phyloP scores from a whole-genome alignment of 805 yeast genomes.

The Barnettozyma botsteinii region DNA sequence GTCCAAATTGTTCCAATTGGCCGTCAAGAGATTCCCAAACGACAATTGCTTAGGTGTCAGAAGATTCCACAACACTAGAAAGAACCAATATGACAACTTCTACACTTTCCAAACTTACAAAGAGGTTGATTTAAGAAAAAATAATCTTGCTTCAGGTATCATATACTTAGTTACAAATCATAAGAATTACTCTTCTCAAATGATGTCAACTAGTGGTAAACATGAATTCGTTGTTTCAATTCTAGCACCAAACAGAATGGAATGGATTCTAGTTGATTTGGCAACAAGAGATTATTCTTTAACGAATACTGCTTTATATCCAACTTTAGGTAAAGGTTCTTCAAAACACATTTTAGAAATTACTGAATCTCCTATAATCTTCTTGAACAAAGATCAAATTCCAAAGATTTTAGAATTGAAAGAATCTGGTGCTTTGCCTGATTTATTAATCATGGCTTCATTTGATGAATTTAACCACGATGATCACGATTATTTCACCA shows the following conservation, averaged over 20 bases:
- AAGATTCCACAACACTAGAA: constrained; percentile 18
- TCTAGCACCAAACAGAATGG: constrained; percentile 43
- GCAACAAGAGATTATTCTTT: constrained; percentile 48
- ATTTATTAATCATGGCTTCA: constrained; percentile 46
- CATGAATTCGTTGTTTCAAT: constrained; percentile 38
- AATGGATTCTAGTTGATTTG: constrained; percentile 55
- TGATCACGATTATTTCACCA: constrained; percentile 29
- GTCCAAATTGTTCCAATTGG: constrained; percentile 31
- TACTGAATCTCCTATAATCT: constrained; percentile 47
- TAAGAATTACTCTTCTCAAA: constrained; percentile 3
- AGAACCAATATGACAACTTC: constrained; percentile 17
- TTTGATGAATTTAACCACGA: constrained; percentile 41
- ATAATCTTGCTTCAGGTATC: constrained; percentile 36
- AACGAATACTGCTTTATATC: constrained; percentile 38
- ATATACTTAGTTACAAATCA: constrained; percentile 22
- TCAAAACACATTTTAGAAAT: constrained; percentile 45
- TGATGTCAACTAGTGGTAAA: constrained; percentile 11
- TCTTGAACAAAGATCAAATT: constrained; percentile 42
- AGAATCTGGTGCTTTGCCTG: constrained; percentile 22
- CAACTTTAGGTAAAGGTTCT: constrained; percentile 43
- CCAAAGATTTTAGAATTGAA: constrained; percentile 29
- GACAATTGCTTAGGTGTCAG: constrained; percentile 35
- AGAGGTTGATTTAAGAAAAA: constrained; percentile 29
- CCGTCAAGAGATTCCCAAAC: constrained; percentile 26
- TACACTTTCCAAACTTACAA: constrained; percentile 26